These are phyloP conservation scores for Gnomoniopsis sp. DNA, from an alignment of 2,329 filamentous ascomycete genomes.

Conservation along the genomic window DNA sequence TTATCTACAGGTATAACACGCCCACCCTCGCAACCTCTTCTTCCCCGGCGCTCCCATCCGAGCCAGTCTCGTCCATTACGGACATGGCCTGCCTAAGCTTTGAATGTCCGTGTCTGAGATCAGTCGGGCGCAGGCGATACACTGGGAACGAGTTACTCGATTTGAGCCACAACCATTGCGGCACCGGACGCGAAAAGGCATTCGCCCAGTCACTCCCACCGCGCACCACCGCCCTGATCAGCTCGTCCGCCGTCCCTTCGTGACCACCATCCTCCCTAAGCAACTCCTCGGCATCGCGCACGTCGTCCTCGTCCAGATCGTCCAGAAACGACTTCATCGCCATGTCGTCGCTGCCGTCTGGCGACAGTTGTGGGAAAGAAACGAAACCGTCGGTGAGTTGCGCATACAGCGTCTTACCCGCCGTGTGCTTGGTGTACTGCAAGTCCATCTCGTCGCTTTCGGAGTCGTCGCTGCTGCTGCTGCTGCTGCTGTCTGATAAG, in stretches of 20 bases:
- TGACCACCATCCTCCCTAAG: neutral
- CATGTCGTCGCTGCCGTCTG: neutral
- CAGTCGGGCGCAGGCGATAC: neutral
- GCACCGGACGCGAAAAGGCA: conserved; percentile 4
- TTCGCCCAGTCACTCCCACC: neutral
- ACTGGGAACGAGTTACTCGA: conserved; percentile 14
- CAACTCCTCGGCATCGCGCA: neutral
- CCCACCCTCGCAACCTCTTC: neutral
- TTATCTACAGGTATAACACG: neutral
- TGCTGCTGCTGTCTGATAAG: neutral
- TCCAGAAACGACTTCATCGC: neutral
- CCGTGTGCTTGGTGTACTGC: neutral
- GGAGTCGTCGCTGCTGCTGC: neutral
- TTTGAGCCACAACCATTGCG: conserved; percentile 6
- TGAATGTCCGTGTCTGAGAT: conserved; percentile 8
- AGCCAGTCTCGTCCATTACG: neutral
- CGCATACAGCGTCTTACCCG: neutral
- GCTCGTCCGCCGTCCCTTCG: neutral
- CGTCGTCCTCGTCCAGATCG: neutral
- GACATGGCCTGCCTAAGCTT: conserved; percentile 1
- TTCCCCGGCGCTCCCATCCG: neutral
- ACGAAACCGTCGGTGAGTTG: neutral
- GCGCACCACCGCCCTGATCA: neutral
- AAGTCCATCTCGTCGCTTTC: conserved; percentile 2
- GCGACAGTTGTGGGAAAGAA: neutral